Conservation (phyloP, 129 eudicot species). For the Gnaphalium uliginosum region DNA sequence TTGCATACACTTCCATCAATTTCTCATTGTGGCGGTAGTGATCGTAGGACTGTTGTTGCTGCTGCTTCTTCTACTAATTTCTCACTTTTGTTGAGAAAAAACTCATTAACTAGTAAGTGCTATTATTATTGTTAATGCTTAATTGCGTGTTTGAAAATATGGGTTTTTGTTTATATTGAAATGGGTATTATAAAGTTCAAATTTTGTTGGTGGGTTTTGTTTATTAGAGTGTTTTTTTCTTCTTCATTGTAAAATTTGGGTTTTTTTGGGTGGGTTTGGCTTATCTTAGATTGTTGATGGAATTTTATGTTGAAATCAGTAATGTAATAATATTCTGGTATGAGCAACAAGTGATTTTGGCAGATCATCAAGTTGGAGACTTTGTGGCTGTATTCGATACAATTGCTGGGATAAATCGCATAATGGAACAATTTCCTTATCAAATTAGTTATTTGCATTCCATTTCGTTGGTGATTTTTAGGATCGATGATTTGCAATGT, state of each 20-base stretch:
- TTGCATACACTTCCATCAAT: conserved; percentile 60
- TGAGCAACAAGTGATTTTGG: not conserved
- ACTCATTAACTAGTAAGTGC: conserved; percentile 44
- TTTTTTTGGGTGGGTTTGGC: not conserved
- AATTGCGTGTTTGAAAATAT: not conserved
- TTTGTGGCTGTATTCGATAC: not conserved
- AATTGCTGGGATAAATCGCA: not conserved
- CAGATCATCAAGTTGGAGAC: not conserved
- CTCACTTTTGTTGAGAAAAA: conserved; percentile 39
- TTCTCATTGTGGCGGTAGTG: conserved; percentile 27
- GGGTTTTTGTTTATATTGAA: not conserved
- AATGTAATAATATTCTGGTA: not conserved
- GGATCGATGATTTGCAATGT: not conserved
- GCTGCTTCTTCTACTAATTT: conserved; percentile 23
- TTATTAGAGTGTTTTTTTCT: too few relatives aligned
- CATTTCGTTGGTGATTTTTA: not conserved
- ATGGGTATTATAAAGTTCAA: not conserved
- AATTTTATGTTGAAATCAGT: not conserved
- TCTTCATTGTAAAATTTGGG: not conserved
- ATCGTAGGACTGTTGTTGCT: conserved; percentile 40
- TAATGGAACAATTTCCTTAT: not conserved
- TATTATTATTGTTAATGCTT: not conserved
- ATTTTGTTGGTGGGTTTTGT: not conserved
- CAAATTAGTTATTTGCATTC: not conserved
- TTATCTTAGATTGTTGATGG: not conserved